phyloP scores from a whole-genome alignment of 2,329 filamentous ascomycete species.

The Colletotrichum melonis region DNA sequence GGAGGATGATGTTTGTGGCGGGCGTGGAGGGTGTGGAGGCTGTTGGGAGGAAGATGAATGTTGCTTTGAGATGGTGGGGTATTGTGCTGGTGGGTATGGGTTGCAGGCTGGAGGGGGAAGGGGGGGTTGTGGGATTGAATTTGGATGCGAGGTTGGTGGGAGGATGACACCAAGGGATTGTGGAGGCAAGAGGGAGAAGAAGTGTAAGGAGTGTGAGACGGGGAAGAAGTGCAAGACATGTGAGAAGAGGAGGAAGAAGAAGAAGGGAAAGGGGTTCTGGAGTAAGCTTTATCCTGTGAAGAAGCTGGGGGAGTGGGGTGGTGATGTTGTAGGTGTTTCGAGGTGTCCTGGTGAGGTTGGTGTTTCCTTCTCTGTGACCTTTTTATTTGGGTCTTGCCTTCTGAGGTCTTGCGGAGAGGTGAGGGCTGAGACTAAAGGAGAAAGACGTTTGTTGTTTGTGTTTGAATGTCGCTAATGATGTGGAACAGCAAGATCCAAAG shows the following conservation, averaged over 20 bases:
- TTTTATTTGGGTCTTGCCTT: neutral
- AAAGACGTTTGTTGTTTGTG: too few species aligned
- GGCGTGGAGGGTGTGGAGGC: neutral
- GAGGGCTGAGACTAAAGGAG: too few species aligned
- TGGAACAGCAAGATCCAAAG: slow-evolving; percentile 19
- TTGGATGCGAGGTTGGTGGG: neutral
- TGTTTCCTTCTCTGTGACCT: neutral
- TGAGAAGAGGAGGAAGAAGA: neutral
- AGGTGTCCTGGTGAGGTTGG: slow-evolving; percentile 29
- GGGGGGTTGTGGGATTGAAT: neutral
- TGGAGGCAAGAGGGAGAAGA: neutral
- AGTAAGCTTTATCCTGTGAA: neutral
- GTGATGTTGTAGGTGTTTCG: slow-evolving; percentile 21
- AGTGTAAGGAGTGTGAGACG: neutral
- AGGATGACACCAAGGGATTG: neutral
- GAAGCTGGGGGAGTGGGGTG: slow-evolving; percentile 17
- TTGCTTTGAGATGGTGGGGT: slow-evolving; percentile 20
- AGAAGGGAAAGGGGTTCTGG: neutral
- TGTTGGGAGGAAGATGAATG: slow-evolving; percentile 4
- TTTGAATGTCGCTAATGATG: too few species aligned
- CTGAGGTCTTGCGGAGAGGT: neutral
- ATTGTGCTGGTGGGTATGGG: neutral
- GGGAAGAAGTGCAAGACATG: neutral
- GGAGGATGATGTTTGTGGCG: neutral
- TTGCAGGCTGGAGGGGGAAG: neutral